These are phyloP conservation scores for Scheffersomyces stambukii DNA, from an alignment of 1,139 yeast species.

Conservation along the genomic window DNA sequence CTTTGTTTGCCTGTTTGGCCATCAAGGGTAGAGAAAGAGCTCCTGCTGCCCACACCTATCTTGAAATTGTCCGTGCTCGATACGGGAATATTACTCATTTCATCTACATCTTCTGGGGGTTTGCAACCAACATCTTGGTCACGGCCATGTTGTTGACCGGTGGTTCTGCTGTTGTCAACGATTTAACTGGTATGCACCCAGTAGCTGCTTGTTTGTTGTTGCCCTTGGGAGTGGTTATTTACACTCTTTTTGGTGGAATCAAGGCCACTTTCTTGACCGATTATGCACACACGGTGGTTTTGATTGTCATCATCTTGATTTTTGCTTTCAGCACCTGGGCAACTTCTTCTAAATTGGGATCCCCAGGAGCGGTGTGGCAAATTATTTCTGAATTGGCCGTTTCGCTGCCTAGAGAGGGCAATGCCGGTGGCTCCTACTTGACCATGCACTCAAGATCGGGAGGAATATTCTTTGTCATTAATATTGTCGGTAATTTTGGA, in stretches of 20 bases:
- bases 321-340: conserved; percentile 67
- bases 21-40: conserved; percentile 54
- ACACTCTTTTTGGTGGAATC: conserved; percentile 84
- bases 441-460: conserved; percentile 77
- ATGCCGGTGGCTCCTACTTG: conserved; percentile 71
- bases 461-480: conserved; percentile 79
- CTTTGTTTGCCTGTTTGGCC: conserved; percentile 49
- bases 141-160: conserved; percentile 87
- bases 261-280: conserved; percentile 89
- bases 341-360: conserved; percentile 59
- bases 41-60: conserved; percentile 55
- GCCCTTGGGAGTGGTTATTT: conserved; percentile 79
- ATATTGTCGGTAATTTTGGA: conserved; percentile 83
- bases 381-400: conserved; percentile 54
- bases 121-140: conserved; percentile 82
- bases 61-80: conserved; percentile 49
- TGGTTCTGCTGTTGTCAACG: conserved; percentile 75
- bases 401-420: conserved; percentile 63
- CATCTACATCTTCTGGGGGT: conserved; percentile 70
- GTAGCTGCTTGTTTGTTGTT: conserved; percentile 78
- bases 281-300: conserved; percentile 68
- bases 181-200: conserved; percentile 77
- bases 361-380: conserved; percentile 80
- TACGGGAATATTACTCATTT: conserved; percentile 59
- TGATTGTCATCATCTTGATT: conserved; percentile 55